Evolutionary conservation across 192 early-diverging fungal species (phyloP).

Genomic region (Neocallimastix lanati): DNA sequence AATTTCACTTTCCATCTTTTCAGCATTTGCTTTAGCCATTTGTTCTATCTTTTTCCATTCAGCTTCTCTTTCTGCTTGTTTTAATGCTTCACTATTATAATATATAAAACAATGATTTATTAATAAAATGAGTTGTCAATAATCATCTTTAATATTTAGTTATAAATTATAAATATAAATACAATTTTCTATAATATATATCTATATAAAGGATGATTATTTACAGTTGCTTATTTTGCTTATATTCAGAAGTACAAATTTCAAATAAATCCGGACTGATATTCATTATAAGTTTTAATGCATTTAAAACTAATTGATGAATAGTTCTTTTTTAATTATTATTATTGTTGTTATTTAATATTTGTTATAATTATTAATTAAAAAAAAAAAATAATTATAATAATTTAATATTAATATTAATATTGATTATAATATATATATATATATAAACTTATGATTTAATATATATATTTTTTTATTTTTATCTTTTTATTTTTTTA

Average conservation of each 20-base stretch:
- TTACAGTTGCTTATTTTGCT: constrained; percentile 69
- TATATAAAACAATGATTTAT: too few species aligned
- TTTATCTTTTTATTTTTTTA: too few species aligned
- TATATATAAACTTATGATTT: too few species aligned
- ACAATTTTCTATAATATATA: too few species aligned
- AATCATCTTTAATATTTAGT: too few species aligned
- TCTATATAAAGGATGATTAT: constrained; percentile 5
- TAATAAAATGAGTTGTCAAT: too few species aligned
- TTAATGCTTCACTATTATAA: constrained; percentile 59
- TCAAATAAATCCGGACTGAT: constrained; percentile 91
- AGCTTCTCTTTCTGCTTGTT: constrained; percentile 58
- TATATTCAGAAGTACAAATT: constrained; percentile 84
- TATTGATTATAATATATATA: constrained; percentile 2
- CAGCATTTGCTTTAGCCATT: constrained; percentile 20
- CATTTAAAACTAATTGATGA: constrained; percentile 90
- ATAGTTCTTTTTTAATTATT: constrained; percentile 47
- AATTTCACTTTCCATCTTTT: constrained; percentile 7
- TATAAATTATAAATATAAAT: too few species aligned
- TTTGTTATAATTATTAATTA: too few species aligned
- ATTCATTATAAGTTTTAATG: constrained; percentile 93
- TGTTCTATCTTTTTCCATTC: constrained; percentile 63
- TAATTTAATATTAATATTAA: not conserved
- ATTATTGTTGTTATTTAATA: too few species aligned
- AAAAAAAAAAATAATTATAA: not conserved
- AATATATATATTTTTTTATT: too few species aligned